Conservation (phyloP, 495 filamentous ascomycete species). For the Podospora tetraspora region DNA sequence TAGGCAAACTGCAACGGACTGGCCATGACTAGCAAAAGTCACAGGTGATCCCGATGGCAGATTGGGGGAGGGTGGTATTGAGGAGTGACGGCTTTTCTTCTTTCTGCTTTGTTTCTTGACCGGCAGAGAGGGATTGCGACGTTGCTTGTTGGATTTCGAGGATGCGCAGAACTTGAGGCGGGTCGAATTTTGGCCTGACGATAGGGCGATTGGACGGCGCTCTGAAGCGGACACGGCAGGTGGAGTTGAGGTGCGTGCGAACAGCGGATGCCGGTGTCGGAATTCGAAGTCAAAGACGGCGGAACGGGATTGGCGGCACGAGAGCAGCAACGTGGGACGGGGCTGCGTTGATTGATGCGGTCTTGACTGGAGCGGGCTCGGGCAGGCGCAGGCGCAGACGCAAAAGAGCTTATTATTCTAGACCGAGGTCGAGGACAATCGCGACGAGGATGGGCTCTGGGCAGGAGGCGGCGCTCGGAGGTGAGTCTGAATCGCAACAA, state of each 20-base stretch:
- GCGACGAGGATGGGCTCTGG: conserved; percentile 4
- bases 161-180: background rate
- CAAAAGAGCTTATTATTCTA: background rate
- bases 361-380: background rate
- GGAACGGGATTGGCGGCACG: background rate
- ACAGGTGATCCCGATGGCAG: conserved; percentile 48
- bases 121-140: conserved; percentile 1
- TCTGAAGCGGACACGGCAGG: conserved; percentile 2
- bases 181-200: conserved; percentile 5
- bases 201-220: background rate
- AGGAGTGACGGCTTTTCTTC: conserved; percentile 15
- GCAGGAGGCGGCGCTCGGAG: conserved; percentile 9
- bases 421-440: conserved; percentile 5
- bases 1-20: conserved; percentile 85
- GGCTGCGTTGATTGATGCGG: background rate
- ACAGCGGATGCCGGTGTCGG: conserved; percentile 11
- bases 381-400: background rate
- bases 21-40: conserved; percentile 86
- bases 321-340: background rate
- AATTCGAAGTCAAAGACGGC: background rate
- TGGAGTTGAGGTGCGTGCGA: conserved; percentile 1
- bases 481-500: conserved; percentile 6
- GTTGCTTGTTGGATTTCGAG: background rate
- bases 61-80: conserved; percentile 8
- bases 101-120: conserved; percentile 18